Base-by-base conservation (phyloP, 108 stramenopile genomes). In the Skeletonema grethae region DNA sequence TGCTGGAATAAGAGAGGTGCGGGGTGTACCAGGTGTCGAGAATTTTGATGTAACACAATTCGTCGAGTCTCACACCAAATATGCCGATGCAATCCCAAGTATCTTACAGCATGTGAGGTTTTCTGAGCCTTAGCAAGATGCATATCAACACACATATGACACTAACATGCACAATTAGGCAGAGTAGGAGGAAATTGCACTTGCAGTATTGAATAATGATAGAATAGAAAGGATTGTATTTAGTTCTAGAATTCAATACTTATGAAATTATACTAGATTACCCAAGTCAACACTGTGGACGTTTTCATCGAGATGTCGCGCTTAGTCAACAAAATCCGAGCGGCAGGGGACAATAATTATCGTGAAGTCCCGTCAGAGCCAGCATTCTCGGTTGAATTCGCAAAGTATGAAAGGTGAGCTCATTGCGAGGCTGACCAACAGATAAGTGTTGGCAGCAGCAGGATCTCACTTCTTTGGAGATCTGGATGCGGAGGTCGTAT, bases 21-120 rank as follows among this genome's bases (percentile, higher is more conserved):
- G 46, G 63, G 71, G 59, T 48, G 76, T 86, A 13, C 70, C 84
- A 0, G 84, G 88, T 48, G 45, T 89, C 38, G 88, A 89, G 62
- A 87, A 89, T 57, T 84, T 75, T 48, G 78, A 89, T 38, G 84
- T 86, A 5, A 81, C 88, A 4, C 57, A 50, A 9, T 29, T 89
- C 18, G 88, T 89, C 28, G 68, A 78, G 55, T 57, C 72, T 4
- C 88, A 89, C 67, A 75, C 76, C 12, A 82, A 84, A 22, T 89
- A 89, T 59, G 65, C 63, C 11, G 60, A 65, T 28, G 71, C 79
- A n/a, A 73, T 89, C 10, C 79, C 79, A 20, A 80, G 70, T 34
- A 89, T 89, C 20, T 46, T 88, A 69, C 72, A 86, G 61, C 35
- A 65, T 24, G 65, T 88, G 38, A 67, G 84, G 24, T 82, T 79